Percentiles rank a stretch among this genome's conserved stretches.
These are phyloP conservation scores for Fusarium praegraminearum DNA, from an alignment of 2,329 filamentous ascomycete genomes.

Conservation along the genomic window DNA sequence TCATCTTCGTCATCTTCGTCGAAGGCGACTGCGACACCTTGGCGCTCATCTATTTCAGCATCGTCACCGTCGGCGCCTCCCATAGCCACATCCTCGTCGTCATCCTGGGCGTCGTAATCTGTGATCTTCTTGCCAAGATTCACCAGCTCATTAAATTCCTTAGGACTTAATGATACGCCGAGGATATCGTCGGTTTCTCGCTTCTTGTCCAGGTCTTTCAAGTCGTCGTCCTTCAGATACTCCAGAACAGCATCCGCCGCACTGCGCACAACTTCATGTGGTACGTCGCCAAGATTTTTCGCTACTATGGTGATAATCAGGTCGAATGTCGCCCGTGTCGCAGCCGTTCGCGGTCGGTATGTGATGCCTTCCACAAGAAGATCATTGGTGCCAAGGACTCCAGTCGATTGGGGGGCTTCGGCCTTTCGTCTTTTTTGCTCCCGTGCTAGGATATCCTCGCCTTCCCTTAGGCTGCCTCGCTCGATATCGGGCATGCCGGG, in stretches of 20 bases:
- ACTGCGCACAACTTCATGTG: conserved; percentile 90
- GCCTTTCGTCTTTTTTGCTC: conserved; percentile 90
- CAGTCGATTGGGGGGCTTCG: conserved; percentile 74
- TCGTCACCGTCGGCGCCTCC: conserved; percentile 72
- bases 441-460: conserved; percentile 83
- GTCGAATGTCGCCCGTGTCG: conserved; percentile 93
- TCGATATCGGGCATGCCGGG: conserved; percentile 76
- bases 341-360: conserved; percentile 91
- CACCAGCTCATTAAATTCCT: conserved; percentile 96
- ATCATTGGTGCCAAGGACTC: conserved; percentile 86
- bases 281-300: conserved; percentile 89
- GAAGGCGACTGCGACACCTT: conserved; percentile 97
- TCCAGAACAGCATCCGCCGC: conserved; percentile 93
- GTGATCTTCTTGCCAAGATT: conserved; percentile 99
- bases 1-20: conserved; percentile 92
- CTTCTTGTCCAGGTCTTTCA: conserved; percentile 99
- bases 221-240: conserved; percentile 90
- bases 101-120: conserved; percentile 96
- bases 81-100: conserved; percentile 87
- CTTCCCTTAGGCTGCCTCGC: conserved; percentile 81
- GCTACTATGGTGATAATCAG: conserved; percentile 93
- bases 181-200: conserved; percentile 95
- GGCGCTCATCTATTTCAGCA: conserved; percentile 89
- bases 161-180: conserved; percentile 82
- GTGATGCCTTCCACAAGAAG: conserved; percentile 89